Evolutionary conservation across 257 asterid genomes (phyloP).

Genomic region (Lavandula angustifolia): DNA sequence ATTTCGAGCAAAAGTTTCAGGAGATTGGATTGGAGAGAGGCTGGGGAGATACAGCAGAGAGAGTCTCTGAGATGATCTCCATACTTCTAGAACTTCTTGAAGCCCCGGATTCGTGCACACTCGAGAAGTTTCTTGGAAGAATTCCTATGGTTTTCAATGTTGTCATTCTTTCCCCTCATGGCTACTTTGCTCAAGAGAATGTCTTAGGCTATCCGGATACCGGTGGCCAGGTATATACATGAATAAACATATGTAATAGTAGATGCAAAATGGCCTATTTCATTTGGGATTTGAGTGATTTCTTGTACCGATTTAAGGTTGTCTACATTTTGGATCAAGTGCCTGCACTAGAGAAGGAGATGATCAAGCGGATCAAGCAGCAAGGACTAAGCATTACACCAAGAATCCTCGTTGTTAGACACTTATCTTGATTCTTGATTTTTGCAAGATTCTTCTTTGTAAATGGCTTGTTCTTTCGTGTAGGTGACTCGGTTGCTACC

Average conservation of each 20-base stretch:
- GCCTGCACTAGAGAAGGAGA: constrained; percentile 91
- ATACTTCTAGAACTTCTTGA: constrained; percentile 89
- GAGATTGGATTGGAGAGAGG: constrained; percentile 95
- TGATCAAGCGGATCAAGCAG: constrained; percentile 92
- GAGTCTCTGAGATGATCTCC: constrained; percentile 77
- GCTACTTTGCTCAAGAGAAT: constrained; percentile 98
- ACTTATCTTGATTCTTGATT: too few species aligned
- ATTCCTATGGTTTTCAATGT: constrained; percentile 98
- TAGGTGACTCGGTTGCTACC: constrained; percentile 95
- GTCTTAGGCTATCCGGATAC: constrained; percentile 97
- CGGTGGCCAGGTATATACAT: constrained; percentile 79
- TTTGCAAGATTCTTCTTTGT: too few species aligned
- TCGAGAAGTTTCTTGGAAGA: constrained; percentile 79
- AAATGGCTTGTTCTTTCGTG: constrained; percentile 7
- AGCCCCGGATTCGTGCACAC: constrained; percentile 92
- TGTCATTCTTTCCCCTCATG: constrained; percentile 93
- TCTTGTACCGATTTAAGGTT: constrained; percentile 47
- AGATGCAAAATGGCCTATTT: neutral
- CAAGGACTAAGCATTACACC: constrained; percentile 95
- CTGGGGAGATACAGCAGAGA: constrained; percentile 84
- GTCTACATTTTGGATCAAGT: constrained; percentile 99
- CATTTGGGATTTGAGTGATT: neutral
- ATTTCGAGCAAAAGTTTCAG: constrained; percentile 74
- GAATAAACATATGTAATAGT: neutral
- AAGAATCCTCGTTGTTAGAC: constrained; percentile 76